Conservation (phyloP, 2,329 filamentous ascomycete species). For the Fusarium sp. region DNA sequence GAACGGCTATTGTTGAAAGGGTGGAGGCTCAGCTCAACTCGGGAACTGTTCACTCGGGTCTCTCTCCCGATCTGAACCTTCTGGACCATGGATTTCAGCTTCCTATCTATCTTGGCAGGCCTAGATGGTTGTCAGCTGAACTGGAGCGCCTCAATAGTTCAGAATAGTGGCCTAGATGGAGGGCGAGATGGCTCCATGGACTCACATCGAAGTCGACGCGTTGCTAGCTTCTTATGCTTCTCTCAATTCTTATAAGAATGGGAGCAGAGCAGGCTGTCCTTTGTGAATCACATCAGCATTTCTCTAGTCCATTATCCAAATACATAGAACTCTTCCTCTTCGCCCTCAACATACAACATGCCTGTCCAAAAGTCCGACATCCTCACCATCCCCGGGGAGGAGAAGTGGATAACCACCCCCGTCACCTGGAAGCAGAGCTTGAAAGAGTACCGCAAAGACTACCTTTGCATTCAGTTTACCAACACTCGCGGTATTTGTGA, state of each 20-base stretch:
- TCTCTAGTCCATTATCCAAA: neutral
- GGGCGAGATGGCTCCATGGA: neutral
- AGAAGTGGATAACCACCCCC: neutral
- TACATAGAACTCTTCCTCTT: neutral
- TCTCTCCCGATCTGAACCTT: neutral
- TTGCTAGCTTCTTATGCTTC: neutral
- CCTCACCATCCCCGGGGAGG: neutral
- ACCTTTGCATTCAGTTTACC: neutral
- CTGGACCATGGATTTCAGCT: neutral
- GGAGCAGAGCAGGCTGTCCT: neutral
- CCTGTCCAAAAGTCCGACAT: neutral
- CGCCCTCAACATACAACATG: neutral
- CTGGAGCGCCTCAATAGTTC: neutral
- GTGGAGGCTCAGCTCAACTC: neutral
- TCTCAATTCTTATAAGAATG: neutral
- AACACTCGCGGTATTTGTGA: neutral
- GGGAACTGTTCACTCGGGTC: neutral
- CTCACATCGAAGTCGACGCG: neutral
- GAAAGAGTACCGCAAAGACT: neutral
- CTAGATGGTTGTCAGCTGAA: neutral
- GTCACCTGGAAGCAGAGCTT: neutral
- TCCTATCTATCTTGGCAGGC: neutral
- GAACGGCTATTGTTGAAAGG: neutral
- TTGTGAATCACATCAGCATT: neutral
- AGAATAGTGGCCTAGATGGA: neutral